Evolutionary conservation across 495 filamentous ascomycete species (phyloP).

Genomic region (Bryoglossum gracile): DNA sequence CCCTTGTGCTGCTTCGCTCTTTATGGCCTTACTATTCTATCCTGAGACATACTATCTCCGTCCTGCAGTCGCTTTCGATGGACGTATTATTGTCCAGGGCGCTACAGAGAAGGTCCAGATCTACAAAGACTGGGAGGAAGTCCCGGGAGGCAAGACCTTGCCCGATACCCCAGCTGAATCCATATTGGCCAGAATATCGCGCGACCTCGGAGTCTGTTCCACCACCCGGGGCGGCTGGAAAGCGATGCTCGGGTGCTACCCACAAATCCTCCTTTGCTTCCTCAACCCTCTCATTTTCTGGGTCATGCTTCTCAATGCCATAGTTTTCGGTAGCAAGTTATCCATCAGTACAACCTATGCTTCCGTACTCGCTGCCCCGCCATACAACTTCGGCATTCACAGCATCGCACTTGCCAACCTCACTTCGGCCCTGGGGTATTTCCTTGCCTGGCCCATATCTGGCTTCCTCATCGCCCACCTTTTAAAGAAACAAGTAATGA

Average conservation of each 20-base stretch:
- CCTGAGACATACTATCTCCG: conserved; percentile 18
- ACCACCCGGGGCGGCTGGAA: conserved; percentile 4
- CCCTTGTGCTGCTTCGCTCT: background rate
- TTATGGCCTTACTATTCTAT: conserved; percentile 9
- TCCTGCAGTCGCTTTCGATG: conserved; percentile 18
- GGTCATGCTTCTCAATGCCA: conserved; percentile 32
- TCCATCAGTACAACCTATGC: conserved; percentile 35
- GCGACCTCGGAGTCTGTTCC: background rate
- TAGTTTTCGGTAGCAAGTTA: conserved; percentile 31
- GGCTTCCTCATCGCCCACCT: conserved; percentile 16
- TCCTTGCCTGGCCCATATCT: conserved; percentile 31
- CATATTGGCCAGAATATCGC: background rate
- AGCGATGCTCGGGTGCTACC: conserved; percentile 5
- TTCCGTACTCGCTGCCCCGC: conserved; percentile 25
- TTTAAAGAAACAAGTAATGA: background rate
- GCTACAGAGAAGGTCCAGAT: conserved; percentile 9
- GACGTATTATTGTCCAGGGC: conserved; percentile 12
- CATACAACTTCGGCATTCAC: conserved; percentile 31
- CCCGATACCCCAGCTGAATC: conserved; percentile 4
- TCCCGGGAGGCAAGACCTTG: conserved; percentile 5
- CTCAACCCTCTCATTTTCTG: conserved; percentile 36
- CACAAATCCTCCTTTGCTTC: conserved; percentile 5
- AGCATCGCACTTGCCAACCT: conserved; percentile 31
- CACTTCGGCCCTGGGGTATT: conserved; percentile 28
- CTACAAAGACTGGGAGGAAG: conserved; percentile 12